Base-by-base conservation (phyloP, 805 yeast species). In the Saccharomycopsis amapae region DNA sequence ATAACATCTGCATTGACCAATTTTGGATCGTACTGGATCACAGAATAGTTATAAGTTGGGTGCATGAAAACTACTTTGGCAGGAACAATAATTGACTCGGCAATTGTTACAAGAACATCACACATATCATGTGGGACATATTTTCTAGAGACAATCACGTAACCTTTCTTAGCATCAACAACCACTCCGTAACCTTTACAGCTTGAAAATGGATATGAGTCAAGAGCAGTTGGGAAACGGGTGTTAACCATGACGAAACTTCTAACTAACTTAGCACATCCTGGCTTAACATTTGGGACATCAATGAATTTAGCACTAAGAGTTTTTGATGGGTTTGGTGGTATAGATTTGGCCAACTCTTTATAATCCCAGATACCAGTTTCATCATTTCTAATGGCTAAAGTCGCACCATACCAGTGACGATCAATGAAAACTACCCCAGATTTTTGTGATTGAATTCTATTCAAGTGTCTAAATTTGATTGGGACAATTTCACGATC, bases 11-110 rank as follows among this genome's bases (percentile, higher is more conserved):
- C 89, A 19, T 73, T 60, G 13, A 89, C 81, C 42, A 86, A 64
- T 3, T 68, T 56, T 6, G 96, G 87, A 59, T 89, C 95, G 61
- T 86, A 89, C 60, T 85, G 76, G 22, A 89, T 69, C 46, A 88
- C 76, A 1, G 94, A 88, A 62, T 83, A 88, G 55, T 88, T 88
- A 55, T 82, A 85, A 31, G 85, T 77, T 28, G 97, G 96, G 59
- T 88, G 96, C 57, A 86, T 66, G 55, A 87, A 89, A 19, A 79
- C 79, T 22, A 88, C 93, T 52, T 78, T 71, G 1, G 82, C 96
- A 0, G 94, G 86, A 12, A 88, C 73, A 53, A 81, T 77, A 19
- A 85, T 76, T 1, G 95, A 82, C 52, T 89, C 96, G 3, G 96
- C 95, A 58, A 89, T 76, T 2, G 89, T 79, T 18, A 89, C 72